Evolutionary conservation across 2,329 filamentous ascomycete genomes (phyloP).

Genomic region (Dactylellina parvicollis): DNA sequence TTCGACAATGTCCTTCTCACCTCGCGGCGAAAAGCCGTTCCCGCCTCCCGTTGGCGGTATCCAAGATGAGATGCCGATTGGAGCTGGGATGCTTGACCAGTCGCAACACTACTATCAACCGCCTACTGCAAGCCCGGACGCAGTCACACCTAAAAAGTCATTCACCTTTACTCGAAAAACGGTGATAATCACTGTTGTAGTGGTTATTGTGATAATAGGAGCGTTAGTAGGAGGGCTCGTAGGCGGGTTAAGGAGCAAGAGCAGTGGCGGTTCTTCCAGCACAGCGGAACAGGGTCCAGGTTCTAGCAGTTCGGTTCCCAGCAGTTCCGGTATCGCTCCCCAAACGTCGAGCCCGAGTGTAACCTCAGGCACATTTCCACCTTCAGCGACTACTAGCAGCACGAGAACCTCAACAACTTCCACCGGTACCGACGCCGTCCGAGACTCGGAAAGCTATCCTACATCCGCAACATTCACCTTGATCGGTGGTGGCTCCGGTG

Average conservation of each 20-base stretch:
- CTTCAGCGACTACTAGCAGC: not conserved
- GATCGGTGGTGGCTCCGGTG: constrained; percentile 15
- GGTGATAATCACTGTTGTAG: constrained; percentile 24
- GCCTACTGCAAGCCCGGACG: not conserved
- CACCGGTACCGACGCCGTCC: not conserved
- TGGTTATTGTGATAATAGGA: constrained; percentile 19
- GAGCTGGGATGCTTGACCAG: constrained; percentile 31
- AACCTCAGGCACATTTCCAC: not conserved
- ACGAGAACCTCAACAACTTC: not conserved
- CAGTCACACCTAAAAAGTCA: constrained; percentile 3
- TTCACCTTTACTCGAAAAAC: constrained; percentile 31
- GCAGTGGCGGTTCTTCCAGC: constrained; percentile 1
- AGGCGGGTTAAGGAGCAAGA: constrained; percentile 22
- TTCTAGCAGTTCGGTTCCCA: not conserved
- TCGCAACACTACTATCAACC: constrained; percentile 24
- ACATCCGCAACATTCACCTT: constrained; percentile 23
- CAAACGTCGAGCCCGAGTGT: constrained; percentile 9
- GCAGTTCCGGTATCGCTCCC: no score
- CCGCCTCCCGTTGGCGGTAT: constrained; percentile 26
- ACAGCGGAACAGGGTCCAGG: not conserved
- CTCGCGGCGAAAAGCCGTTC: constrained; percentile 16
- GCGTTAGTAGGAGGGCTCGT: constrained; percentile 23
- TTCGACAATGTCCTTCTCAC: constrained; percentile 20
- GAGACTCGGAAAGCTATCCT: constrained; percentile 1
- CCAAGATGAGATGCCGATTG: constrained; percentile 24